Conservation (phyloP, 345 rosid species). For the Salix suchowensis region DNA sequence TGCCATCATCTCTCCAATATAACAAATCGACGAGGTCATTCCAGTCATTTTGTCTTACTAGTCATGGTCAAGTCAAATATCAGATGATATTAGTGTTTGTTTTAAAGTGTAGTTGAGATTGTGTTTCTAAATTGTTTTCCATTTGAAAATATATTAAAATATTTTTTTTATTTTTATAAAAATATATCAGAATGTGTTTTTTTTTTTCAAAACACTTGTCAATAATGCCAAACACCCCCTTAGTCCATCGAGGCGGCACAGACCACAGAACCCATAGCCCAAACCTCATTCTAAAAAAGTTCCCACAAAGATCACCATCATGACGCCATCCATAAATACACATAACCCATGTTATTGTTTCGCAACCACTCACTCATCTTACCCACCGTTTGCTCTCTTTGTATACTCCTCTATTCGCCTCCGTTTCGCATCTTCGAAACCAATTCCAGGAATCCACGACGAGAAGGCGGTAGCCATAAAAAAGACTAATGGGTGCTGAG, state of each 20-base stretch:
- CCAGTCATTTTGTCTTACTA: not conserved
- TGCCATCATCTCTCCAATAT: no score
- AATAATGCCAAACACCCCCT: no score
- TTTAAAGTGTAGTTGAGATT: rapidly evolving
- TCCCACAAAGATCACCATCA: conserved; percentile 5
- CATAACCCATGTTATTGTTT: not conserved
- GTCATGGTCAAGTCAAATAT: conserved; percentile 27
- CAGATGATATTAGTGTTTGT: not conserved
- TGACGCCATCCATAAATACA: not conserved
- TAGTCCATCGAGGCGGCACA: conserved; percentile 41
- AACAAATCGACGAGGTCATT: not conserved
- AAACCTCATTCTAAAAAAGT: conserved; percentile 21
- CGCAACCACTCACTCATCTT: not conserved
- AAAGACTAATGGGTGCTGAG: conserved; percentile 30
- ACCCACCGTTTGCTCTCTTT: not conserved
- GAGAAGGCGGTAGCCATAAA: no score
- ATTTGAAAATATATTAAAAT: no score
- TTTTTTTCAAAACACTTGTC: no score
- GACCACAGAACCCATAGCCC: not conserved
- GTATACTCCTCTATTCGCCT: conserved; percentile 29
- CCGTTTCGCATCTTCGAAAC: conserved; percentile 24
- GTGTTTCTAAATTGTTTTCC: no score
- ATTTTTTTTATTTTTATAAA: no score
- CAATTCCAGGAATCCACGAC: not conserved
- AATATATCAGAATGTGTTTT: no score